phyloP scores from a whole-genome alignment of 1,139 yeast genomes.

The Yueomyces sp. region DNA sequence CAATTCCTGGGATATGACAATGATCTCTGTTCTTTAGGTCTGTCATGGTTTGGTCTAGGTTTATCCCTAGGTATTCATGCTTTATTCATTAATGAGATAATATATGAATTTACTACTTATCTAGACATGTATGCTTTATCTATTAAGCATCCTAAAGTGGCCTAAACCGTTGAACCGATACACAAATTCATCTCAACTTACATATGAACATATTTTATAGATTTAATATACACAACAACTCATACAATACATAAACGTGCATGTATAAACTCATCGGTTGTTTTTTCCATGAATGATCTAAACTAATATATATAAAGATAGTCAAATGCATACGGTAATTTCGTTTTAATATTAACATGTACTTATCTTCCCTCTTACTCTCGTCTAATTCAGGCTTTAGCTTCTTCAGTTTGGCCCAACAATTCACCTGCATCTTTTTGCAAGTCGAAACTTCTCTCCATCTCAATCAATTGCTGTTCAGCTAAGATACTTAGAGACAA shows the following conservation, averaged over 20 bases:
- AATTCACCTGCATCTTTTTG: constrained; percentile 79
- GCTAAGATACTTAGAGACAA: constrained; percentile 77
- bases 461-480: constrained; percentile 86
- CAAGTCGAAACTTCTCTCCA: constrained; percentile 85
- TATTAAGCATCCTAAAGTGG: constrained; percentile 65
- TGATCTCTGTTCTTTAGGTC: constrained; percentile 30
- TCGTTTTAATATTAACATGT: no score
- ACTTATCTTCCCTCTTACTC: background rate
- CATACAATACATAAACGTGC: no score
- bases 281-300: no score
- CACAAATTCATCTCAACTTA: no score
- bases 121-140: constrained; percentile 78
- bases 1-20: constrained; percentile 30
- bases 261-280: no score
- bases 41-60: constrained; percentile 69
- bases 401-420: constrained; percentile 54
- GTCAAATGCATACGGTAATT: no score
- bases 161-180: constrained; percentile 4
- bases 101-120: constrained; percentile 68
- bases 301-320: no score
- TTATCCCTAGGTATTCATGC: constrained; percentile 64
- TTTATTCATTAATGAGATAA: constrained; percentile 69
- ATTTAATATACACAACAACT: no score
- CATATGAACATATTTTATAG: no score
- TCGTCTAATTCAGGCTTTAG: constrained; percentile 8